Percentiles rank a stretch among this genome's conserved stretches.
Evolutionary conservation across 306 rosid species (phyloP).

Genomic region (Cicer cuneatum): DNA sequence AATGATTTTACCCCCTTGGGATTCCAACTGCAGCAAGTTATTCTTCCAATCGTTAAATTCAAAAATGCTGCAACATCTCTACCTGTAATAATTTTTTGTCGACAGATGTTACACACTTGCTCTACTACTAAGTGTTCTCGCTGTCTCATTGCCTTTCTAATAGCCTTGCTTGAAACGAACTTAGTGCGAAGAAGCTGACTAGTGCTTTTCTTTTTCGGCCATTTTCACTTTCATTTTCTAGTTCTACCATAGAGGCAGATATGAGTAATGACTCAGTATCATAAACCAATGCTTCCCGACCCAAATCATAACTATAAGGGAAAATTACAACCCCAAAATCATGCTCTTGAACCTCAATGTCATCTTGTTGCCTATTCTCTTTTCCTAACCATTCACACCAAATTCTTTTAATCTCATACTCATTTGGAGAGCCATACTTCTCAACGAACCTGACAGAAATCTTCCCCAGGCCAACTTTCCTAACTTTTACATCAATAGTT

Average conservation of each 20-base stretch:
- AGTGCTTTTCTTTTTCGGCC: conserved; percentile 63
- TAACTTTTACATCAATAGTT: conserved; percentile 58
- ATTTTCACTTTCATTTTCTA: conserved; percentile 46
- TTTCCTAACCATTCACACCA: conserved; percentile 98
- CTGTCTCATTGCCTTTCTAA: conserved; percentile 78
- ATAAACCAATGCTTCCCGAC: conserved; percentile 64
- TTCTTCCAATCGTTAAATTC: conserved; percentile 75
- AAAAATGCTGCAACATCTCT: conserved; percentile 88
- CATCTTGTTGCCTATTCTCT: conserved; percentile 43
- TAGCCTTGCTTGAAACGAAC: conserved; percentile 64
- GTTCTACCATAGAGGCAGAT: conserved; percentile 52
- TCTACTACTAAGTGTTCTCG: conserved; percentile 78
- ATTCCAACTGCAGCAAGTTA: conserved; percentile 87
- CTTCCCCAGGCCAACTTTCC: conserved; percentile 68
- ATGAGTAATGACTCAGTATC: conserved; percentile 59
- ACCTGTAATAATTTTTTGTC: conserved; percentile 90
- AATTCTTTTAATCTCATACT: conserved; percentile 63
- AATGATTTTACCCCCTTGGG: conserved; percentile 70
- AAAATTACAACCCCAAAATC: conserved; percentile 71
- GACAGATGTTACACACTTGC: conserved; percentile 86
- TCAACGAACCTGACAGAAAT: conserved; percentile 74
- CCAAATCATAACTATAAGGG: conserved; percentile 66
- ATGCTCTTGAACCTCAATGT: conserved; percentile 56
- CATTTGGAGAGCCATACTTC: conserved; percentile 51
- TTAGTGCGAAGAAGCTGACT: conserved; percentile 62